Conservation (phyloP, 345 rosid species). For the Raphanus raphanistrum region DNA sequence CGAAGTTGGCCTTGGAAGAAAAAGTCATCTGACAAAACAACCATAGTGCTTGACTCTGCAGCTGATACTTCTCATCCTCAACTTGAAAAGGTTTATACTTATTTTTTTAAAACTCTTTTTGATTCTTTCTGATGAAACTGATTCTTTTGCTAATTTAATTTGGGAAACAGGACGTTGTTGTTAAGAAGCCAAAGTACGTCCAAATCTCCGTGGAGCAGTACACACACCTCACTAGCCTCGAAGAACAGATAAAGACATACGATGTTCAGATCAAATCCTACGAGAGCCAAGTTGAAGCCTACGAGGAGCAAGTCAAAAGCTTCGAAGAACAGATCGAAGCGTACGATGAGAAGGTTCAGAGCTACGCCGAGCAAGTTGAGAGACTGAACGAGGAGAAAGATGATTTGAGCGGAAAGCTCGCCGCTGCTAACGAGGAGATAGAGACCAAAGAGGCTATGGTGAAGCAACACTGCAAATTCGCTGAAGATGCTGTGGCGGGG, state of each 20-base stretch:
- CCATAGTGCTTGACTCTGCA: conserved; percentile 42
- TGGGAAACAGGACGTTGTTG: conserved; percentile 49
- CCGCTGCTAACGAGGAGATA: conserved; percentile 59
- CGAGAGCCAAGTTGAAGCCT: conserved; percentile 52
- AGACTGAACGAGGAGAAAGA: conserved; percentile 56
- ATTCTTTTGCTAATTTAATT: neutral
- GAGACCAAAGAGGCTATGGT: conserved; percentile 65
- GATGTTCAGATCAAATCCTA: conserved; percentile 54
- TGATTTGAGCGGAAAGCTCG: conserved; percentile 64
- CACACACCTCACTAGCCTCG: conserved; percentile 60
- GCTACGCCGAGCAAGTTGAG: conserved; percentile 57
- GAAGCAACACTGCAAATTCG: conserved; percentile 87
- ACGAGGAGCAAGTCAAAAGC: conserved; percentile 53
- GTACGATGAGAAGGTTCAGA: conserved; percentile 46
- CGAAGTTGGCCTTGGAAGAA: conserved; percentile 98
- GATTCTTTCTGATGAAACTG: neutral
- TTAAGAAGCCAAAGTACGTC: conserved; percentile 70
- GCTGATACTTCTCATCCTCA: conserved; percentile 44
- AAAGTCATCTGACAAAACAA: conserved; percentile 66
- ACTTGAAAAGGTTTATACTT: conserved; percentile 28
- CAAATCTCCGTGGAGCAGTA: conserved; percentile 85
- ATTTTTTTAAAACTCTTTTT: neutral
- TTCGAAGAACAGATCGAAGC: conserved; percentile 63
- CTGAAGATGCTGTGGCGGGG: conserved; percentile 94
- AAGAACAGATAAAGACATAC: conserved; percentile 39